Evolutionary conservation across 1,284 basidiomycete species (phyloP), one percentile per base, ranked within the genome.

Genomic region (Pascua sp.): DNA sequence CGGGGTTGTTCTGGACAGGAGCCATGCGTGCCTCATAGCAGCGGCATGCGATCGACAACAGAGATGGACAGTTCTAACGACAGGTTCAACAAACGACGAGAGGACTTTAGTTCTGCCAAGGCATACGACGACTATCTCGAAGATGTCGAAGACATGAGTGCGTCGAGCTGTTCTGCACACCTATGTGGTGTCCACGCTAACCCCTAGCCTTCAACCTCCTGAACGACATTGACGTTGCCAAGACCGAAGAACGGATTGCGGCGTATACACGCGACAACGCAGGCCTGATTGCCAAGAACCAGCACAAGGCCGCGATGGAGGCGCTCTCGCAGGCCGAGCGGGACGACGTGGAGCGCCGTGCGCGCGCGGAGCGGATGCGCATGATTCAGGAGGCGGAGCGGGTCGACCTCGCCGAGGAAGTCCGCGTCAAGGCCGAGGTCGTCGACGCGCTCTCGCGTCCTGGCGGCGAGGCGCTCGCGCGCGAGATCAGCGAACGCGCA

Each of bases 91-190:
- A 97, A 97, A 75, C 84, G 87, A 37, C 80, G 86, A 48, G 91
- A 95, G 48, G 96, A 99, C 74, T 99, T 99, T 74, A 75, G 79
- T 0, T 86, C 88, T 65, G 80, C 90, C 45, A 83, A 84, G 10
- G 82, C 84, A n/a, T 98, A 95, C 77, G 97, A 99, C 70, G 88
- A 98, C 74, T 98, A 98, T 71, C 83, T 99, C 9, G 91, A 98
- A 76, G 86, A 92, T 74, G 92, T 95, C 1, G 96, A 99, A 78
- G 91, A 97, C 68, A 88, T 98, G 63, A 89, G 92, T 91, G 64
- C 72, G 87, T 79, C 37, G 24, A 40, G 18, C 18, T 32, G 9
- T 32, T 32, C 24, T 32, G 24, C 24, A 7, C 40, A 32, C 55
- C 40, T 13, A 50, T 42, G 13, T 37, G 13, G 38, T 3, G 3